Percentiles rank a stretch among this genome's conserved stretches.
These are phyloP conservation scores for Glycine tomentella DNA, from an alignment of 306 rosid genomes.

Conservation along the genomic window DNA sequence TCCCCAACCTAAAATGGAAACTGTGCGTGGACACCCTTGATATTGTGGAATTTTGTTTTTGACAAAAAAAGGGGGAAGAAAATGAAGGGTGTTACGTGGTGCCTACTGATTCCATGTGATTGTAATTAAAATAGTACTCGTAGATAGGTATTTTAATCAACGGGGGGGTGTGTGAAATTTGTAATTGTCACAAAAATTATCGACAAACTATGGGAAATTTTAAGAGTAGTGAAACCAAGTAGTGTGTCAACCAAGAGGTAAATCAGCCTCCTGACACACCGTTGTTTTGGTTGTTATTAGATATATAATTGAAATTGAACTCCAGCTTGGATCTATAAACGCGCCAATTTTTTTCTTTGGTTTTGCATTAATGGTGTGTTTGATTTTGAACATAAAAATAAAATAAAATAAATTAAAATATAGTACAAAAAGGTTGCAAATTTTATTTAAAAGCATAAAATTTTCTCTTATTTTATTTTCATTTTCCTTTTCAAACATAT, in stretches of 20 bases:
- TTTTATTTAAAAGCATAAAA: too few species aligned
- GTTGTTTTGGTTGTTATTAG: background rate
- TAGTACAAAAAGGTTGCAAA: too few species aligned
- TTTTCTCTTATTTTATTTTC: too few species aligned
- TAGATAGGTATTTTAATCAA: constrained; percentile 11
- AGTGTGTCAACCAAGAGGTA: constrained; percentile 16
- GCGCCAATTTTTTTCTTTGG: background rate
- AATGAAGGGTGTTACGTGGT: background rate
- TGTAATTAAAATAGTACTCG: background rate
- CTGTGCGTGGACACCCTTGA: background rate
- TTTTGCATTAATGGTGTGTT: background rate
- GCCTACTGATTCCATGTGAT: constrained; percentile 39
- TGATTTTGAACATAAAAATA: too few species aligned
- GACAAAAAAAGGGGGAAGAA: background rate
- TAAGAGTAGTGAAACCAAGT: too few species aligned
- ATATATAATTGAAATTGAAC: background rate
- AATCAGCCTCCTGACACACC: too few species aligned
- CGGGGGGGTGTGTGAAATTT: background rate
- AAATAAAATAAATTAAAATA: too few species aligned
- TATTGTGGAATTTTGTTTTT: constrained; percentile 16
- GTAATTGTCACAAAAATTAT: background rate
- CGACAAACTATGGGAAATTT: constrained; percentile 22
- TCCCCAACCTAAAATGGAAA: constrained; percentile 13
- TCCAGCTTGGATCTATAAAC: background rate
- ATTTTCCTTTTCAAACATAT: too few species aligned